phyloP scores from a whole-genome alignment of 192 early-diverging fungal species.

The Podochytrium sp. region DNA sequence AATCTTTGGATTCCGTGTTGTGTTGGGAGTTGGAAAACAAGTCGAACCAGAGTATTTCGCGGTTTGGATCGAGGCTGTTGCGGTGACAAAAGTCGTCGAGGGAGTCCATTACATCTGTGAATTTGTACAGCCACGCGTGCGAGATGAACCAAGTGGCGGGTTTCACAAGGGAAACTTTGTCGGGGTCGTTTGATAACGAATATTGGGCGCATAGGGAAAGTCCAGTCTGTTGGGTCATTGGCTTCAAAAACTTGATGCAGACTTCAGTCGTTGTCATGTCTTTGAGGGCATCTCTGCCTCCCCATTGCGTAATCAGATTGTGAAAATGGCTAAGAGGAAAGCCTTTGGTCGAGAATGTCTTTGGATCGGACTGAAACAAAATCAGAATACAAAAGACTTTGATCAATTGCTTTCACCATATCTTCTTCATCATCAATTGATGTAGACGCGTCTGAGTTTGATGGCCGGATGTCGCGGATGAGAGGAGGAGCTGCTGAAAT shows the following conservation, averaged over 20 bases:
- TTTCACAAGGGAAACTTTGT: not conserved
- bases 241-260: conserved; percentile 1
- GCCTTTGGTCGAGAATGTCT: conserved; percentile 21
- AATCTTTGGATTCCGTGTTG: conserved; percentile 1
- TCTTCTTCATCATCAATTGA: too few species aligned
- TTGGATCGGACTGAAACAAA: conserved; percentile 1
- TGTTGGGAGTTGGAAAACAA: conserved; percentile 38
- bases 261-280: conserved; percentile 30
- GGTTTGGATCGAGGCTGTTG: not conserved
- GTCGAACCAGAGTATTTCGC: conserved; percentile 35
- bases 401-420: too few species aligned
- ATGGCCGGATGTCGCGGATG: too few species aligned
- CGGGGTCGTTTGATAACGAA: not conserved
- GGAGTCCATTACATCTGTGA: conserved; percentile 30
- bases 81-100: not conserved
- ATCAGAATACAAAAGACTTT: too few species aligned
- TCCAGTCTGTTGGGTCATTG: conserved; percentile 11
- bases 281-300: not conserved
- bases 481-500: too few species aligned
- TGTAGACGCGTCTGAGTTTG: too few species aligned
- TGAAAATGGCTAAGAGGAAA: conserved; percentile 16
- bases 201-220: conserved; percentile 4
- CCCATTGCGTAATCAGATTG: conserved; percentile 14
- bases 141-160: conserved; percentile 35
- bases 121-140: conserved; percentile 37